A percentile compares a stretch with the other conserved stretches of the same genome.
These are phyloP conservation scores for Tolypocladium amazonense DNA, from an alignment of 2,329 filamentous ascomycete species.

Conservation along the genomic window DNA sequence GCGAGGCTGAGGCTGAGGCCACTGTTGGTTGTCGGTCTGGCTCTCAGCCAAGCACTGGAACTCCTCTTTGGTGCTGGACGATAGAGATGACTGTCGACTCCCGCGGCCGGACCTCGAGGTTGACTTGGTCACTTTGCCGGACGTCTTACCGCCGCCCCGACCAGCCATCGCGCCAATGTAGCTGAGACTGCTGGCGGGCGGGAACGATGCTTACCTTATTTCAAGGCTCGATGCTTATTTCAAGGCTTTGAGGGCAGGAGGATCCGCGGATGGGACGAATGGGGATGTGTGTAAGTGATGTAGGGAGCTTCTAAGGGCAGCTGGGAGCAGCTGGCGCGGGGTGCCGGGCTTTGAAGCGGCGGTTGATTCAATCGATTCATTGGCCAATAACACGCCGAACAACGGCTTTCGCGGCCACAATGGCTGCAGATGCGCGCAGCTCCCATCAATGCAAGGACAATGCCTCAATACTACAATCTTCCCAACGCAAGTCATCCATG, in stretches of 20 bases:
- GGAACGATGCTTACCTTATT: not conserved
- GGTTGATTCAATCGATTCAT: too few species aligned
- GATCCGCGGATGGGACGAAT: not conserved
- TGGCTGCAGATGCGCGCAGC: not conserved
- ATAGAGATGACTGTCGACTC: not conserved
- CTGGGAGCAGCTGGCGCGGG: conserved; percentile 10
- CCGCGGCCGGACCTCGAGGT: not conserved
- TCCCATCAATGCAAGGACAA: not conserved
- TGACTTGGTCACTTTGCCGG: not conserved
- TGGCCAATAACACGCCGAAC: too few species aligned
- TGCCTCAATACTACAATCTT: not conserved
- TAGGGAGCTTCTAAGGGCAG: conserved; percentile 4
- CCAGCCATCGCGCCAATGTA: not conserved
- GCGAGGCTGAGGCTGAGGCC: not conserved
- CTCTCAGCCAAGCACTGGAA: not conserved
- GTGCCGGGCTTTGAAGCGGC: too few species aligned
- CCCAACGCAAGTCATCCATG: too few species aligned
- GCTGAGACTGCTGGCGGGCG: not conserved
- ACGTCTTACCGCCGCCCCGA: not conserved
- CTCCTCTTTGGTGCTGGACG: not conserved
- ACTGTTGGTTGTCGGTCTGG: not conserved
- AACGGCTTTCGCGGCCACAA: too few species aligned
- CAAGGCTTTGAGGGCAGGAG: not conserved
- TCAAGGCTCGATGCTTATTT: too few species aligned
- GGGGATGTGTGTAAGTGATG: not conserved